Base-by-base conservation (phyloP, 805 yeast genomes). In the Yamadazyma scolyti region DNA sequence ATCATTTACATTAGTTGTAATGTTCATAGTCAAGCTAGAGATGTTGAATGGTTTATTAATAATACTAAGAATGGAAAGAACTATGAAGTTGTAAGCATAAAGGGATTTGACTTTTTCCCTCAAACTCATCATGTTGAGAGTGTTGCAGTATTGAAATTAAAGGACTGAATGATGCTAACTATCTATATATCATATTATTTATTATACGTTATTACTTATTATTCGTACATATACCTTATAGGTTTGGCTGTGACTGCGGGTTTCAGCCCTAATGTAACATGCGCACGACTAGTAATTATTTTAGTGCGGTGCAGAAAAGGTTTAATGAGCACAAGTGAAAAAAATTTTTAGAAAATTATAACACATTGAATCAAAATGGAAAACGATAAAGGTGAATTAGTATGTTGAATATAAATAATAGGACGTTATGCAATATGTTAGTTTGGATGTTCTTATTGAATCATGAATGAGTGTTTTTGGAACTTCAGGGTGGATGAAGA, bases 311-410 rank as follows among this genome's bases (percentile, higher is more conserved):
- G n/a, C n/a, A n/a, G n/a, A n/a, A n/a, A n/a, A n/a, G n/a, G n/a
- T n/a, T n/a, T n/a, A n/a, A n/a, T n/a, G 25, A 24, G 14, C 15
- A 5, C 16, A 17, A 15, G 31, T 30, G 34, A 31, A 35, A 33
- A 33, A 35, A 30, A 23, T 28, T 30, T 30, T 19, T 31, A 24
- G 17, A 21, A 20, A 24, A 25, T 25, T 25, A 25, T 31, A 33
- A 27, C 29, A 26, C 25, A 33, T 25, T 31, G n/a, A 42, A 11
- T 20, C 83, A 87, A 73, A 65, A 90, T 90, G 98, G 97, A 90
- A 83, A 90, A 93, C 98, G 97, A 93, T 73, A 88, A 86, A 79
- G 97, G 98, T 74, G 95, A 88, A 80, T 82, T 88, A 76, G 97
- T 87, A 85, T 73, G 96, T 86, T 55, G 30, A 32, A 27, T 14